Evolutionary conservation across 768 basidiomycete genomes (phyloP), one percentile per base, ranked within the genome.

Genomic region (Aureoboletus auriporus): DNA sequence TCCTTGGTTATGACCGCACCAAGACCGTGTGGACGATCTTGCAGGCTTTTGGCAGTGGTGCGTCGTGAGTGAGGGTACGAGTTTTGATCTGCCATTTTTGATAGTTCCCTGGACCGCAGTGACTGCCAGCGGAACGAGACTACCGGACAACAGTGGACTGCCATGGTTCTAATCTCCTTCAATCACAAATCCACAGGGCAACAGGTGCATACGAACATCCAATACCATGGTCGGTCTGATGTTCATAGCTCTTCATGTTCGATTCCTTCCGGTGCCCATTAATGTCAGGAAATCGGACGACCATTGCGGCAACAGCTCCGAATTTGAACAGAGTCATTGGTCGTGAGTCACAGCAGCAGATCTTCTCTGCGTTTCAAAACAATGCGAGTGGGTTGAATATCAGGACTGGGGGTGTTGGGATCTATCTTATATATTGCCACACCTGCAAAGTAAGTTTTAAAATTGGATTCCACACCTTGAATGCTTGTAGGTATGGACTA

Each of bases 11-110:
- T 75, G 80, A 81, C 51, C 69, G 79, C 9, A 77, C 74, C 8
- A 83, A 86, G 60, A 75, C 82, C 4, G 75, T 89, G 0, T 92
- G 89, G 89, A 78, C 81, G 3, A 84, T 84, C 0, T 86, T 88
- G 7, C 88, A 91, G 63, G 86, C 78, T 0, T 84, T 90, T 57
- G 85, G 86, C 16, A 75, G 74, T 47, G 64, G 57, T 14, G 57
- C n/a, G n/a, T n/a, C 57, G 70, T 73, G 26, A 49, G 66, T n/a
- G n/a, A n/a, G n/a, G n/a, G n/a, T n/a, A n/a, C n/a, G n/a, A n/a
- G n/a, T n/a, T n/a, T n/a, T n/a, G n/a, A n/a, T n/a, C n/a, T n/a
- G n/a, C n/a, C n/a, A n/a, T n/a, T n/a, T n/a, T n/a, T n/a, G n/a
- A n/a, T n/a, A n/a, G n/a, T n/a, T n/a, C n/a, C n/a, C n/a, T 57